Percentiles rank a stretch among this genome's conserved stretches.
phyloP scores from a whole-genome alignment of 306 rosid species.

The Cucurbita ficifolia region DNA sequence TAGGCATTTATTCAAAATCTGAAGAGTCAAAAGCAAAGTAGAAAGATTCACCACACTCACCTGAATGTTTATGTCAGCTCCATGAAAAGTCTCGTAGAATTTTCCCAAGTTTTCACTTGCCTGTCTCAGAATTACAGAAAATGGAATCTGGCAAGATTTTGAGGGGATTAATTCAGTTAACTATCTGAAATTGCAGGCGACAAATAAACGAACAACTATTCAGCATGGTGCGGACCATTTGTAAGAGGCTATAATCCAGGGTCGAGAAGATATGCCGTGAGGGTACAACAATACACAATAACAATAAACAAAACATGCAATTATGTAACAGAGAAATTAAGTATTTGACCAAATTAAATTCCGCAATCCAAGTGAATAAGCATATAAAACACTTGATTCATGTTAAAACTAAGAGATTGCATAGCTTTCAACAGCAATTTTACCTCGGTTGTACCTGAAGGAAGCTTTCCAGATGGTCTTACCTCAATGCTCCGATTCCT shows the following conservation, averaged over 20 bases:
- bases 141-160: constrained; percentile 51
- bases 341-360: not conserved
- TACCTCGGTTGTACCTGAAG: constrained; percentile 80
- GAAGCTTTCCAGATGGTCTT: constrained; percentile 71
- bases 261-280: not conserved
- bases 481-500: constrained; percentile 65
- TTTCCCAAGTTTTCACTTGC: constrained; percentile 39
- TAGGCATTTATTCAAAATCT: not conserved
- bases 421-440: constrained; percentile 2
- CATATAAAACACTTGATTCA: not conserved
- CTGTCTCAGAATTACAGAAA: constrained; percentile 51
- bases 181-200: not conserved
- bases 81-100: constrained; percentile 86
- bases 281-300: not conserved
- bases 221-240: not conserved
- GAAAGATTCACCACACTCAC: constrained; percentile 21
- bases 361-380: not conserved
- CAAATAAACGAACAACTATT: not conserved
- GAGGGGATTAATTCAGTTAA: not conserved
- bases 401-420: not conserved
- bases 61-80: constrained; percentile 74
- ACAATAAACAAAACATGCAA: not conserved
- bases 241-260: not conserved
- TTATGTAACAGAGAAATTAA: not conserved
- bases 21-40: not conserved